phyloP scores from a whole-genome alignment of 2,329 filamentous ascomycete species.

The Aspergillus tamarii region DNA sequence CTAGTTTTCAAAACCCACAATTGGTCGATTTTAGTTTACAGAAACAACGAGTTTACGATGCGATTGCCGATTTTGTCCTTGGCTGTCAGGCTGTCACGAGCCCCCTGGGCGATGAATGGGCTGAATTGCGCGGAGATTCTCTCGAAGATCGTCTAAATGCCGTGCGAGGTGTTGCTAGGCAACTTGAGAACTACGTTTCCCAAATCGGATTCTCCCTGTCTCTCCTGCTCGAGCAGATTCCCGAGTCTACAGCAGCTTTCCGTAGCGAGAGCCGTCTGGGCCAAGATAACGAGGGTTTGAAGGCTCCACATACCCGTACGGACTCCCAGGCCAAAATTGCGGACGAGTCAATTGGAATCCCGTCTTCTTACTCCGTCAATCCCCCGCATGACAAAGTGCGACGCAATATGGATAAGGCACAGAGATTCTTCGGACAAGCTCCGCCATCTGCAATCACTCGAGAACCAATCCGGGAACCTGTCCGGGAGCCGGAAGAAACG shows the following conservation, averaged over 20 bases:
- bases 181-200: constrained; percentile 82
- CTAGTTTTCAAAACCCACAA: constrained; percentile 80
- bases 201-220: constrained; percentile 88
- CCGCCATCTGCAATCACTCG: constrained; percentile 44
- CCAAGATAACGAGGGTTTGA: constrained; percentile 29
- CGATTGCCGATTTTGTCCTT: constrained; percentile 84
- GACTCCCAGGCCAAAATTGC: constrained; percentile 43
- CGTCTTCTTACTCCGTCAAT: constrained; percentile 45
- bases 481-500: constrained; percentile 69
- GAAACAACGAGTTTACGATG: constrained; percentile 93
- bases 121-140: constrained; percentile 85
- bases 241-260: constrained; percentile 54
- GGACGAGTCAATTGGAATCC: constrained; percentile 48
- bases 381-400: constrained; percentile 43
- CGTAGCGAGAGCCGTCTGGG: constrained; percentile 43
- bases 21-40: constrained; percentile 84
- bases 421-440: constrained; percentile 52
- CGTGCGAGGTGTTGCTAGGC: constrained; percentile 74
- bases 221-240: constrained; percentile 80
- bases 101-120: constrained; percentile 92
- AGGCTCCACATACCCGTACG: constrained; percentile 31
- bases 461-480: constrained; percentile 44
- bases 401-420: constrained; percentile 51
- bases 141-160: constrained; percentile 83
- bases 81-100: constrained; percentile 90